These are phyloP conservation scores for Smithsoniella earleae DNA, from an alignment of 163 green algal genomes.

Conservation along the genomic window DNA sequence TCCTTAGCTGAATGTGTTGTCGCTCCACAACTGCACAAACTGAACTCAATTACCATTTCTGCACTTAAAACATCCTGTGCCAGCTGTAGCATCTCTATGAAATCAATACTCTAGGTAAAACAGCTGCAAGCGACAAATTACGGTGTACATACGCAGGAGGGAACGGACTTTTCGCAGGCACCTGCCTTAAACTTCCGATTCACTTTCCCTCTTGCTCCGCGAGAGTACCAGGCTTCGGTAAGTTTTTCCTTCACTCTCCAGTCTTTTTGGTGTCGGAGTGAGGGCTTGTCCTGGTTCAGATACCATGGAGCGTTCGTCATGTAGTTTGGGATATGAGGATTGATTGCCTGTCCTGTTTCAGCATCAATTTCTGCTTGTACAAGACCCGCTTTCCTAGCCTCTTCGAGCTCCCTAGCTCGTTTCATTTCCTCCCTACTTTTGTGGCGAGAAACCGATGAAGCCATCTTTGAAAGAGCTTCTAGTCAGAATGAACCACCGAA, in stretches of 20 bases:
- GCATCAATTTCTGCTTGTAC: constrained; percentile 83
- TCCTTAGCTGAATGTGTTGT: constrained; percentile 93
- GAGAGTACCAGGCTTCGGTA: constrained; percentile 77
- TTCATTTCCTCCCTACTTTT: constrained; percentile 38
- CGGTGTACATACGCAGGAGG: too few relatives aligned
- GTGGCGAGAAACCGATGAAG: not conserved
- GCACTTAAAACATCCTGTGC: too few relatives aligned
- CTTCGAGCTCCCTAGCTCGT: constrained; percentile 73
- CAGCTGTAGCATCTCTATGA: too few relatives aligned
- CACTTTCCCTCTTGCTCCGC: constrained; percentile 83
- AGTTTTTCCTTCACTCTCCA: constrained; percentile 71
- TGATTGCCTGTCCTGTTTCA: constrained; percentile 98
- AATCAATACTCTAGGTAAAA: too few relatives aligned
- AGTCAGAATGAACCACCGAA: too few relatives aligned
- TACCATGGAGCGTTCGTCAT: constrained; percentile 87
- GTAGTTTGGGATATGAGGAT: constrained; percentile 96
- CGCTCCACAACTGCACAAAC: constrained; percentile 77
- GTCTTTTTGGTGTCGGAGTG: constrained; percentile 96
- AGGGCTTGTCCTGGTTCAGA: constrained; percentile 71
- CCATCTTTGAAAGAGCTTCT: too few relatives aligned
- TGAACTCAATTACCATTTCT: too few relatives aligned
- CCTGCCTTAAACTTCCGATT: constrained; percentile 94
- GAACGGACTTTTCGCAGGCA: constrained; percentile 87
- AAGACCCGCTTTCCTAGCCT: constrained; percentile 90
- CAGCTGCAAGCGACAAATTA: too few relatives aligned